Evolutionary conservation across 495 filamentous ascomycete species (phyloP).

Genomic region (Amorphotheca resinae): DNA sequence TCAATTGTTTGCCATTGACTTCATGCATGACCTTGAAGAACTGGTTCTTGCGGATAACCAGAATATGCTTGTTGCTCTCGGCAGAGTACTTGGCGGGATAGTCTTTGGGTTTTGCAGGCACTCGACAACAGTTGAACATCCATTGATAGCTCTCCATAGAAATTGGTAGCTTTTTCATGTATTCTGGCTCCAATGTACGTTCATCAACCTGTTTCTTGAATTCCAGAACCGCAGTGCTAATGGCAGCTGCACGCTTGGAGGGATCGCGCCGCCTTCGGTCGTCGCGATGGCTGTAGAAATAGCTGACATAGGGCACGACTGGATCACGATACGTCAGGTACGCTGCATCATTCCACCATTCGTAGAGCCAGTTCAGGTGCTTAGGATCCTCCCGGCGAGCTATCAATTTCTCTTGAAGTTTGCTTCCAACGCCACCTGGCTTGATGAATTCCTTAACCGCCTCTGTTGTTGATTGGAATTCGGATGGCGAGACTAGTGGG

Average conservation of each 20-base stretch:
- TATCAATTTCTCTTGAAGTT: conserved; percentile 77
- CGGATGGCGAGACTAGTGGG: conserved; percentile 58
- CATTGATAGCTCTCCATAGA: conserved; percentile 96
- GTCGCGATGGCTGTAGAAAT: conserved; percentile 98
- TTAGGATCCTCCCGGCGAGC: conserved; percentile 74
- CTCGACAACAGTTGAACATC: conserved; percentile 95
- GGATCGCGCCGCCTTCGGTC: conserved; percentile 81
- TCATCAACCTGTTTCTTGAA: conserved; percentile 89
- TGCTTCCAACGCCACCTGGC: conserved; percentile 68
- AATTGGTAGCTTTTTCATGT: conserved; percentile 90
- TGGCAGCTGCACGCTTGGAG: conserved; percentile 81
- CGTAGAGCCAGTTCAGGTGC: conserved; percentile 83
- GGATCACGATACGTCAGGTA: conserved; percentile 92
- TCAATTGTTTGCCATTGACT: conserved; percentile 69
- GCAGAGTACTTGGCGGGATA: conserved; percentile 70
- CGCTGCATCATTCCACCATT: conserved; percentile 95
- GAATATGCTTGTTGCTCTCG: conserved; percentile 66
- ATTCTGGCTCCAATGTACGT: conserved; percentile 84
- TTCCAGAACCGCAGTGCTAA: conserved; percentile 71
- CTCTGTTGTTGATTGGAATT: conserved; percentile 65
- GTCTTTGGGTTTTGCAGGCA: conserved; percentile 73
- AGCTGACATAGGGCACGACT: conserved; percentile 95
- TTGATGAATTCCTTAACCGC: conserved; percentile 74
- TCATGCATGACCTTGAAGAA: conserved; percentile 81
- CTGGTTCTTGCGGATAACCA: conserved; percentile 88